Percentiles rank a stretch among this genome's conserved stretches.
Evolutionary conservation across 2,329 filamentous ascomycete species (phyloP).

Genomic region (Triangularia verruculosa): DNA sequence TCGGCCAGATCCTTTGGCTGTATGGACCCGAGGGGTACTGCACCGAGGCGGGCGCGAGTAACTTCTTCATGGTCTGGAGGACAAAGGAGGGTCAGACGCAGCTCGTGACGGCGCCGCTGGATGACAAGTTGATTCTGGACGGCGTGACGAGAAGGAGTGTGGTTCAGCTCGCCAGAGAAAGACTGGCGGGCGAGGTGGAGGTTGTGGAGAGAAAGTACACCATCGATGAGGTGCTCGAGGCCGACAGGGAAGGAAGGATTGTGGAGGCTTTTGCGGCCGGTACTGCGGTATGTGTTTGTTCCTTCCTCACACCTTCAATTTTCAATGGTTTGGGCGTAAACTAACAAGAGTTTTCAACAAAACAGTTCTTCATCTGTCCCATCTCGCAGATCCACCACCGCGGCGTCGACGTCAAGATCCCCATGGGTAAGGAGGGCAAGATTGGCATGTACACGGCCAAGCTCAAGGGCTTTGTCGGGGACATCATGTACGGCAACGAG

Average conservation of each 20-base stretch:
- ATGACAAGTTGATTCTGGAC: conserved; percentile 79
- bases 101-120: conserved; percentile 79
- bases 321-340: neutral
- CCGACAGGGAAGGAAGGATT: conserved; percentile 69
- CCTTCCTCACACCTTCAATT: neutral
- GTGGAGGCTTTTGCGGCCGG: conserved; percentile 84
- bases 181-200: conserved; percentile 59
- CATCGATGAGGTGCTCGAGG: conserved; percentile 73
- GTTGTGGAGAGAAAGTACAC: conserved; percentile 81
- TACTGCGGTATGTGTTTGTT: conserved; percentile 67
- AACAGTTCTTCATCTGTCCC: conserved; percentile 68
- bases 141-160: conserved; percentile 84
- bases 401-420: conserved; percentile 59
- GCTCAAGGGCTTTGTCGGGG: conserved; percentile 65
- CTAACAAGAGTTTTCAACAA: conserved; percentile 8
- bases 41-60: conserved; percentile 87
- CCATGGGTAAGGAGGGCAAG: conserved; percentile 53
- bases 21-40: conserved; percentile 75
- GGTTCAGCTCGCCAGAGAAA: conserved; percentile 66
- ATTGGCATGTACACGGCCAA: conserved; percentile 55
- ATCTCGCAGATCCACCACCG: conserved; percentile 67
- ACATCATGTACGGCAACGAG: conserved; percentile 72
- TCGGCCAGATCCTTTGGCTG: conserved; percentile 90
- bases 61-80: conserved; percentile 85
- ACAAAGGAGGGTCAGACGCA: conserved; percentile 61